Percentiles rank a stretch among this genome's conserved stretches.
Conservation (phyloP, 2,329 filamentous ascomycete genomes). For the Sarocladiaceae sp. region DNA sequence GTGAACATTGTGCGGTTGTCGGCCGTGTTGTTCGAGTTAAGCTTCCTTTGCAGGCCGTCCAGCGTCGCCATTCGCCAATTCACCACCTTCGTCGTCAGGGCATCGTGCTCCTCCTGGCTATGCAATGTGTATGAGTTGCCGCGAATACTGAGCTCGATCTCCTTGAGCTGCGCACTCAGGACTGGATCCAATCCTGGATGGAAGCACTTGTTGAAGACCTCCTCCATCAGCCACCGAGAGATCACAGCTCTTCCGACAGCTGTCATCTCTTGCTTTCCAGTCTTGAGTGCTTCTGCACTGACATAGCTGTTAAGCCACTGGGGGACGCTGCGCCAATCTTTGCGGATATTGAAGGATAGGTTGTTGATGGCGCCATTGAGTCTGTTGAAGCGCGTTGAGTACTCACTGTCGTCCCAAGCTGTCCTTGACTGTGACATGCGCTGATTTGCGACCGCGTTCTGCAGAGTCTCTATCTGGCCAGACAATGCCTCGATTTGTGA, state of each 20-base stretch:
- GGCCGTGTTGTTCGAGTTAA: conserved; percentile 61
- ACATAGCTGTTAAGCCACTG: conserved; percentile 75
- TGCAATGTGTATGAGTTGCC: conserved; percentile 67
- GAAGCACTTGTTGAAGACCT: conserved; percentile 88
- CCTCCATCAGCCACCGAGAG: conserved; percentile 83
- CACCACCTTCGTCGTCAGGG: conserved; percentile 79
- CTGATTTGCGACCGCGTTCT: conserved; percentile 97
- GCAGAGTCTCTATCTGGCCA: conserved; percentile 84
- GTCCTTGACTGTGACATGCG: conserved; percentile 91
- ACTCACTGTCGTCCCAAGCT: conserved; percentile 92
- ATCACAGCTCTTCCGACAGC: conserved; percentile 87
- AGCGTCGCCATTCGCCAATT: conserved; percentile 92
- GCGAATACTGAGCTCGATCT: conserved; percentile 83
- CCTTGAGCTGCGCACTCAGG: conserved; percentile 76
- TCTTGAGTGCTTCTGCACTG: conserved; percentile 78
- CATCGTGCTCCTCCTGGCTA: conserved; percentile 84
- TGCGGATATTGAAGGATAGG: conserved; percentile 91
- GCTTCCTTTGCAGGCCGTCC: conserved; percentile 74
- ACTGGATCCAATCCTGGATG: conserved; percentile 79
- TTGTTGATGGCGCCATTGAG: conserved; percentile 94
- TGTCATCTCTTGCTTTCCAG: conserved; percentile 96
- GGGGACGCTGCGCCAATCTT: conserved; percentile 83
- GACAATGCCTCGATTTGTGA: conserved; percentile 85
- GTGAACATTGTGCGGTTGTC: conserved; percentile 67
- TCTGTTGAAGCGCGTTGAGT: conserved; percentile 80